Conservation (phyloP, 1,284 basidiomycete species). For the Moniliophthora roreri region DNA sequence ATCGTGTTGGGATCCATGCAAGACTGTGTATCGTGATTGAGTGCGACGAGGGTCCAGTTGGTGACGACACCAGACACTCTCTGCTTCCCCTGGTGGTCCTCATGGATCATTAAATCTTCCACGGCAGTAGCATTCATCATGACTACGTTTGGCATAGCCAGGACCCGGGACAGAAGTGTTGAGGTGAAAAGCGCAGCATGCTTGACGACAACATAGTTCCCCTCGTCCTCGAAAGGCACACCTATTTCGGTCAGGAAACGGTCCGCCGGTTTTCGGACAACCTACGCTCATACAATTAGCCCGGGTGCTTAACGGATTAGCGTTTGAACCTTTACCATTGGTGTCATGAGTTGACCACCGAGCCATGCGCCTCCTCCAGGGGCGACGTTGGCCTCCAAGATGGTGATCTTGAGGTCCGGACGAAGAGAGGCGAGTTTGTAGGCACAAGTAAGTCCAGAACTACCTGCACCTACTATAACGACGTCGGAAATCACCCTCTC, state of each 20-base stretch:
- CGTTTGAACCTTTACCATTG: constrained; percentile 54
- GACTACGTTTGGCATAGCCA: constrained; percentile 75
- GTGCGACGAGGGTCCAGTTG: constrained; percentile 83
- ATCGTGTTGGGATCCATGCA: constrained; percentile 90
- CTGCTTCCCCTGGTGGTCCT: constrained; percentile 58
- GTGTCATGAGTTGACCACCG: constrained; percentile 82
- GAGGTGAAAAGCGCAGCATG: constrained; percentile 84
- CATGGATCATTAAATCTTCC: constrained; percentile 73
- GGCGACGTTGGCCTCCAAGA: constrained; percentile 80
- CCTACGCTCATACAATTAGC: constrained; percentile 30
- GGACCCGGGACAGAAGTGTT: constrained; percentile 73
- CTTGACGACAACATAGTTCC: constrained; percentile 77
- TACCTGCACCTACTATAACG: constrained; percentile 80
- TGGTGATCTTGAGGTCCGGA: constrained; percentile 79
- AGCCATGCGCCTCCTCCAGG: constrained; percentile 84
- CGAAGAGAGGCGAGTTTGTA: constrained; percentile 70
- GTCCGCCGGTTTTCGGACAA: constrained; percentile 82
- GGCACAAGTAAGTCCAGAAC: constrained; percentile 78
- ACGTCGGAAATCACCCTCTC: constrained; percentile 77
- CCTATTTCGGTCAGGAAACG: constrained; percentile 72
- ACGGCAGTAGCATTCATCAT: constrained; percentile 78
- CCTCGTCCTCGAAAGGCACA: constrained; percentile 83
- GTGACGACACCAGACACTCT: constrained; percentile 84
- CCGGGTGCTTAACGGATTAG: neutral
- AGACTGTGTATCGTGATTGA: constrained; percentile 80